phyloP scores from a whole-genome alignment of 768 basidiomycete species.

The Flagelloscypha sp. region DNA sequence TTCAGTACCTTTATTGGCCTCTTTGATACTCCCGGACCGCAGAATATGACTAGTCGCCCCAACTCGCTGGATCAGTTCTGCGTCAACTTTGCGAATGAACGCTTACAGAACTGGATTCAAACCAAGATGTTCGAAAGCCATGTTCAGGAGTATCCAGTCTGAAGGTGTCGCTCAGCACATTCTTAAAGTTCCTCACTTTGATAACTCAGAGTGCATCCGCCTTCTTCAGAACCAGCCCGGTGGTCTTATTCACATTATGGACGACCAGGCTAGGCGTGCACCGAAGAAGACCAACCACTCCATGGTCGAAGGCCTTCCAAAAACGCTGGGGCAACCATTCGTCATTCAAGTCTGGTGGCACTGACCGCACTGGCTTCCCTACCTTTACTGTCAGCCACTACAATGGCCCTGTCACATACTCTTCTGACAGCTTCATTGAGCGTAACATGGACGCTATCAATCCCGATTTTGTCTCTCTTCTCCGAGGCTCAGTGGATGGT shows the following conservation, averaged over 20 bases:
- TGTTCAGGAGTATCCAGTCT: conserved; percentile 70
- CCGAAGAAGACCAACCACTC: conserved; percentile 89
- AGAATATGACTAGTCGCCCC: conserved; percentile 78
- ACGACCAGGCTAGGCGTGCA: conserved; percentile 82
- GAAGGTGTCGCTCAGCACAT: conserved; percentile 72
- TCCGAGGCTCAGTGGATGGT: conserved; percentile 59
- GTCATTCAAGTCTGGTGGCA: conserved; percentile 75
- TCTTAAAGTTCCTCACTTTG: conserved; percentile 72
- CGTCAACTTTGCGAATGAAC: conserved; percentile 94
- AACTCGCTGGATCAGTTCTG: conserved; percentile 97
- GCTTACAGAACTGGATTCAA: conserved; percentile 77
- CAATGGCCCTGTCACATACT: conserved; percentile 87
- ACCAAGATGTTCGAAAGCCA: conserved; percentile 74
- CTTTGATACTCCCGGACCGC: conserved; percentile 89
- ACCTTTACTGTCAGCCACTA: conserved; percentile 91
- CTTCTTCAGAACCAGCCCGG: conserved; percentile 82
- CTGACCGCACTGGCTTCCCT: conserved; percentile 70
- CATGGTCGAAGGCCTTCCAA: conserved; percentile 89
- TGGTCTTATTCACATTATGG: conserved; percentile 94
- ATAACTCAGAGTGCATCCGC: conserved; percentile 85
- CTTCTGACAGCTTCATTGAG: conserved; percentile 82
- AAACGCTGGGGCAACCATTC: conserved; percentile 95
- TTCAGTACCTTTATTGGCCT: conserved; percentile 88
- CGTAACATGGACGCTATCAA: conserved; percentile 84
- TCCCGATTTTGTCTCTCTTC: conserved; percentile 85